Conservation (phyloP, 495 filamentous ascomycete genomes). For the Tuber borchii region DNA sequence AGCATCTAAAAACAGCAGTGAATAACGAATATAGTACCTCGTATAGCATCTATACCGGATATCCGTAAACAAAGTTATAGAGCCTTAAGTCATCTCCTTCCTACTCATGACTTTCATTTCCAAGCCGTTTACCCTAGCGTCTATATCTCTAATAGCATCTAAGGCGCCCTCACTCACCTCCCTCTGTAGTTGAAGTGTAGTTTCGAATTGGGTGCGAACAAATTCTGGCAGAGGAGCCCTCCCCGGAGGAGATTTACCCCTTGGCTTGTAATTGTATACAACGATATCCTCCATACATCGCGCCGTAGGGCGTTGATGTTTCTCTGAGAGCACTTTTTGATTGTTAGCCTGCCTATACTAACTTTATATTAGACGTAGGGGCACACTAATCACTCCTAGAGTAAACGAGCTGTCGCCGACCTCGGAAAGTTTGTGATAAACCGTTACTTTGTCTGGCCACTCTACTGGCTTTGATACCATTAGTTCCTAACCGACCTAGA, state of each 20-base stretch:
- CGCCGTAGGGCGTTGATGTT: conserved; percentile 69
- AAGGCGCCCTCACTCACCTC: conserved; percentile 46
- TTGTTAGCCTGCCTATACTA: conserved; percentile 48
- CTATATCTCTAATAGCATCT: conserved; percentile 34
- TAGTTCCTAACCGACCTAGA: neutral
- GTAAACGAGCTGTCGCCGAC: conserved; percentile 51
- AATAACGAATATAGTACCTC: neutral
- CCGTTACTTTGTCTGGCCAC: conserved; percentile 77
- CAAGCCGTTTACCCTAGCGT: conserved; percentile 17
- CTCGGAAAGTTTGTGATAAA: conserved; percentile 74
- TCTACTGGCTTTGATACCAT: conserved; percentile 62
- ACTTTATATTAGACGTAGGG: conserved; percentile 43
- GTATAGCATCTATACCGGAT: neutral
- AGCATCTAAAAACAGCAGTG: neutral
- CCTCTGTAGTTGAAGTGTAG: conserved; percentile 63
- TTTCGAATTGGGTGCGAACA: conserved; percentile 58
- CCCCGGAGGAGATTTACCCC: conserved; percentile 50
- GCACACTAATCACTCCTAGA: conserved; percentile 49
- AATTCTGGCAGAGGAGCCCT: conserved; percentile 59
- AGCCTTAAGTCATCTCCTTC: conserved; percentile 33
- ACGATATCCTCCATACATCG: conserved; percentile 75
- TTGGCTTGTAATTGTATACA: conserved; percentile 70
- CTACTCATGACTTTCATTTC: conserved; percentile 35
- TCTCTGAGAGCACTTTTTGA: conserved; percentile 62
- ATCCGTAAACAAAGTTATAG: neutral